Evolutionary conservation across 2,329 filamentous ascomycete species (phyloP).

Genomic region (Hypocreales sp.): DNA sequence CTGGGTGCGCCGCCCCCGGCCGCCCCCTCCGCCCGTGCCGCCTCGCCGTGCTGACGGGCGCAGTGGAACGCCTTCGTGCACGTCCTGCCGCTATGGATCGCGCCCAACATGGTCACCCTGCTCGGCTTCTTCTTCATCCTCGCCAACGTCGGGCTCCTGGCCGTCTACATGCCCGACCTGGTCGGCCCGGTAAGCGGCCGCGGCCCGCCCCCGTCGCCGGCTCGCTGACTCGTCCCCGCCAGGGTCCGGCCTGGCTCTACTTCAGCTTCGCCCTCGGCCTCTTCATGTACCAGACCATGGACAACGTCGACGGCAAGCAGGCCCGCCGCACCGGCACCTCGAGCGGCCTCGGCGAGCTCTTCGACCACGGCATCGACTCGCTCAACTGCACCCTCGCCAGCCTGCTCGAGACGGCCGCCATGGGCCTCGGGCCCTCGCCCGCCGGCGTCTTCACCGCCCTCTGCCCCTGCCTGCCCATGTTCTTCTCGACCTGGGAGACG

Average conservation of each 20-base stretch:
- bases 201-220: background rate
- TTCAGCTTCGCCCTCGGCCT: constrained; percentile 90
- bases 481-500: constrained; percentile 99
- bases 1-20: constrained; percentile 51
- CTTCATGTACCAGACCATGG: constrained; percentile 99
- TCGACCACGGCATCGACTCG: constrained; percentile 97
- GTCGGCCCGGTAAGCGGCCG: constrained; percentile 59
- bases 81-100: constrained; percentile 85
- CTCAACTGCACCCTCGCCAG: constrained; percentile 92
- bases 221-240: background rate
- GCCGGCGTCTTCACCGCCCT: constrained; percentile 85
- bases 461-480: constrained; percentile 89
- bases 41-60: constrained; percentile 1
- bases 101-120: constrained; percentile 94
- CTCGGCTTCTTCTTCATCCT: constrained; percentile 92
- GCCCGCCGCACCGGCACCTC: constrained; percentile 88
- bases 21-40: constrained; percentile 1
- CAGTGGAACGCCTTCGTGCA: constrained; percentile 97
- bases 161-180: constrained; percentile 75
- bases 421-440: constrained; percentile 74
- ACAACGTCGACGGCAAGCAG: constrained; percentile 98
- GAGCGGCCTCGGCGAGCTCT: constrained; percentile 86
- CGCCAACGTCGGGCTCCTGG: constrained; percentile 58
- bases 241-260: constrained; percentile 86
- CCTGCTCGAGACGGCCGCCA: constrained; percentile 78